Evolutionary conservation across 2,329 filamentous ascomycete species (phyloP).

Genomic region (Colletotrichum eleusines): DNA sequence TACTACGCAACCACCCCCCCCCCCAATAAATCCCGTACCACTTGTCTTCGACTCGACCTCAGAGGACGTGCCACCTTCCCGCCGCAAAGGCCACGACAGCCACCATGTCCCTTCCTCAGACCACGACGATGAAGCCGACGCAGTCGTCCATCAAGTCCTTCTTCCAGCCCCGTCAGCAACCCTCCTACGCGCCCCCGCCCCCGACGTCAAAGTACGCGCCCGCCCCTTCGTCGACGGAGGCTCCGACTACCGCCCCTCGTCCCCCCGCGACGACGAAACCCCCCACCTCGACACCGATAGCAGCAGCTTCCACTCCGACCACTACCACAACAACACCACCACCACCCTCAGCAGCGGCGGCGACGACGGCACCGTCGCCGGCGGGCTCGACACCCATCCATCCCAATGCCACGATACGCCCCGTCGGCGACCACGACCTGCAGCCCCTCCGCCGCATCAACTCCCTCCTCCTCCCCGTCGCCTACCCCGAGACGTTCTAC

Average conservation of each 20-base stretch:
- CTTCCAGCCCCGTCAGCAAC: slow-evolving; percentile 62
- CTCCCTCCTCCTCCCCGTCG: slow-evolving; percentile 71
- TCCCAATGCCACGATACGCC: slow-evolving; percentile 65
- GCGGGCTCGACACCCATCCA: slow-evolving; percentile 53
- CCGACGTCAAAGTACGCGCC: slow-evolving; percentile 51
- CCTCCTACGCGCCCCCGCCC: slow-evolving; percentile 58
- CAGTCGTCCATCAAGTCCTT: slow-evolving; percentile 74
- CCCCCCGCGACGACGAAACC: slow-evolving; percentile 48
- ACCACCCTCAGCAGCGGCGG: too few relatives aligned
- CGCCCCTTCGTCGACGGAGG: slow-evolving; percentile 32
- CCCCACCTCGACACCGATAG: slow-evolving; percentile 47
- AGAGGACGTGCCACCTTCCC: slow-evolving; percentile 49
- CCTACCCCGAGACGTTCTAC: slow-evolving; percentile 75
- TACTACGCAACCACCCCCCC: not conserved
- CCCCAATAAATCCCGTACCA: too few relatives aligned
- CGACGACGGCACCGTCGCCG: slow-evolving; percentile 43
- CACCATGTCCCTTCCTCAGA: slow-evolving; percentile 55
- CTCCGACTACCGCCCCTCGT: slow-evolving; percentile 42
- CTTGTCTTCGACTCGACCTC: not conserved
- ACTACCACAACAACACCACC: slow-evolving; percentile 43
- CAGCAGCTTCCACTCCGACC: slow-evolving; percentile 39
- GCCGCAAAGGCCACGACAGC: slow-evolving; percentile 48
- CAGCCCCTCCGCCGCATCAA: slow-evolving; percentile 73
- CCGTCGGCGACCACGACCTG: slow-evolving; percentile 64
- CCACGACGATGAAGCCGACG: slow-evolving; percentile 51